These are phyloP conservation scores for Crucibulum cyathiforme DNA, from an alignment of 1,284 basidiomycete species.

Conservation along the genomic window DNA sequence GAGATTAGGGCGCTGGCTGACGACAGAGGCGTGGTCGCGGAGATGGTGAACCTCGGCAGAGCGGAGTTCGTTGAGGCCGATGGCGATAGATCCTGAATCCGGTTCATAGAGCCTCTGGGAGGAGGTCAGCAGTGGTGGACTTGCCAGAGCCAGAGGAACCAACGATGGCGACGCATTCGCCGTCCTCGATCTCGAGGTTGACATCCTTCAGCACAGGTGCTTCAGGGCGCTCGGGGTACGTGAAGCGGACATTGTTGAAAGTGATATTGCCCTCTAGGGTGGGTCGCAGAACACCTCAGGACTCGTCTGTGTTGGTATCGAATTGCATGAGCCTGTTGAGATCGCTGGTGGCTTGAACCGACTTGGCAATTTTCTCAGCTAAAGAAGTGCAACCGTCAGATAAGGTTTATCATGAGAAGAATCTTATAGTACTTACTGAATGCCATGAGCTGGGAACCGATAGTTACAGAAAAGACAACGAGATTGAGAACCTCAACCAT, in stretches of 20 bases:
- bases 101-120: conserved; percentile 92
- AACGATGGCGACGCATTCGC: conserved; percentile 88
- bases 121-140: conserved; percentile 83
- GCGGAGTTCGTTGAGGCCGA: conserved; percentile 60
- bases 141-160: conserved; percentile 90
- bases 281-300: conserved; percentile 68
- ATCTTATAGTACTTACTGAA: conserved; percentile 69
- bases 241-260: conserved; percentile 78
- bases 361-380: conserved; percentile 84
- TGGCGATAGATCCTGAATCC: conserved; percentile 62
- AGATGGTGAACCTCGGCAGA: conserved; percentile 74
- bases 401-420: too few species aligned
- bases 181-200: conserved; percentile 67
- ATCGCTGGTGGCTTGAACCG: conserved; percentile 80
- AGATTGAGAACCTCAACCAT: conserved; percentile 93
- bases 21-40: conserved; percentile 84
- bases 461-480: conserved; percentile 92
- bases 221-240: conserved; percentile 84
- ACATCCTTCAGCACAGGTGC: conserved; percentile 73
- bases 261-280: conserved; percentile 65
- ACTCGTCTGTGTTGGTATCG: conserved; percentile 66
- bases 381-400: conserved; percentile 5
- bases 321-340: conserved; percentile 75
- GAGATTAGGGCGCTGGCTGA: conserved; percentile 84
- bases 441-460: conserved; percentile 86